Percentiles rank a stretch among this genome's conserved stretches.
Evolutionary conservation across 2,329 filamentous ascomycete species (phyloP).

Genomic region (Epichloe sibirici): DNA sequence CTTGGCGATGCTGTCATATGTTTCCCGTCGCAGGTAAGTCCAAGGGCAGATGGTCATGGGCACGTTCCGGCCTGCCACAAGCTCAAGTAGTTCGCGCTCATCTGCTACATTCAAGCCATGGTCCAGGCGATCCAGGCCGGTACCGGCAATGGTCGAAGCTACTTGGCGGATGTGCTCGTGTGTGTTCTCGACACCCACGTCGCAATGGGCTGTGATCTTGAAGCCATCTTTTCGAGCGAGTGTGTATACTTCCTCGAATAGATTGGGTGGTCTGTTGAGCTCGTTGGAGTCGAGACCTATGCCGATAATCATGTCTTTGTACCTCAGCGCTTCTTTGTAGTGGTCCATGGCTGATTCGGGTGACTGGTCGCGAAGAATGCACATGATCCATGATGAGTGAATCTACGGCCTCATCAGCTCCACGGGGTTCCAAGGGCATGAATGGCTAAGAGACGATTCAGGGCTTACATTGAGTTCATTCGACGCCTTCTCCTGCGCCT

Average conservation of each 20-base stretch:
- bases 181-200: constrained; percentile 36
- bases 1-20: constrained; percentile 36
- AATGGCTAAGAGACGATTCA: too few species aligned
- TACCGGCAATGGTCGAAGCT: constrained; percentile 36
- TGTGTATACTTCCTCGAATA: constrained; percentile 29
- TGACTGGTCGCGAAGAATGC: constrained; percentile 57
- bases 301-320: constrained; percentile 28
- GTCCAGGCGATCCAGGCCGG: constrained; percentile 55
- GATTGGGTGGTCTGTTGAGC: constrained; percentile 28
- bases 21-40: constrained; percentile 10
- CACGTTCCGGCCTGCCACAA: constrained; percentile 41
- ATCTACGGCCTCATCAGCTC: constrained; percentile 36
- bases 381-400: constrained; percentile 53
- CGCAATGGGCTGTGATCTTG: constrained; percentile 36
- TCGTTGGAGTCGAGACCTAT: constrained; percentile 36
- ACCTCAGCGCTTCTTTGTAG: constrained; percentile 32
- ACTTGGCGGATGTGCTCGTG: constrained; percentile 40
- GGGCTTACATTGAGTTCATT: constrained; percentile 21
- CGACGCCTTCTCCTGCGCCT: constrained; percentile 46
- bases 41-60: constrained; percentile 57
- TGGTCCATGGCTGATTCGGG: constrained; percentile 56
- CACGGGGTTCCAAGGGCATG: too few species aligned
- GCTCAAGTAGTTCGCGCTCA: constrained; percentile 41
- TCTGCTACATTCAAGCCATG: constrained; percentile 56
- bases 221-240: constrained; percentile 27